Evolutionary conservation across 306 rosid genomes (phyloP).

Genomic region (Betula pendula): DNA sequence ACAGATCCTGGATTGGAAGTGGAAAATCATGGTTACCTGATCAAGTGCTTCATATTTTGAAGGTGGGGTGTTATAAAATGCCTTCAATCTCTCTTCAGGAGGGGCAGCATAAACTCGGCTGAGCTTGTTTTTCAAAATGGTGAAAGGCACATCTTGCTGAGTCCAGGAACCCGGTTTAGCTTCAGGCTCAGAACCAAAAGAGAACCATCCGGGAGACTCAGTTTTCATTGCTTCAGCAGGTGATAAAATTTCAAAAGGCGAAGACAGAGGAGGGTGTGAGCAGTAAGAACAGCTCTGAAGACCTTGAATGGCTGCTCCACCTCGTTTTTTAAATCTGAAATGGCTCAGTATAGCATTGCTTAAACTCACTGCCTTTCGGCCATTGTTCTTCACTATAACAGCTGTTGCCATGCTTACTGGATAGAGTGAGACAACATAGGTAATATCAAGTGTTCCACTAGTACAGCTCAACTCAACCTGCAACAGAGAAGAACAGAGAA

Average conservation of each 20-base stretch:
- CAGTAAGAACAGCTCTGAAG: constrained; percentile 65
- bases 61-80: constrained; percentile 70
- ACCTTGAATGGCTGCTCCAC: constrained; percentile 78
- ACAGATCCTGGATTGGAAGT: background rate
- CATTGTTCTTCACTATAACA: constrained; percentile 64
- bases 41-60: constrained; percentile 86
- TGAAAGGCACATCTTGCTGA: constrained; percentile 62
- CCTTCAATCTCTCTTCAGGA: constrained; percentile 72
- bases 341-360: constrained; percentile 77
- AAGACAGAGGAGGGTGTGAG: constrained; percentile 68
- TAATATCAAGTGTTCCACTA: constrained; percentile 55
- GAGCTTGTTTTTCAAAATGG: constrained; percentile 77
- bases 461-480: constrained; percentile 57
- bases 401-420: constrained; percentile 94
- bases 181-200: constrained; percentile 59
- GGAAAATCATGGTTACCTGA: constrained; percentile 55
- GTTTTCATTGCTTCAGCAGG: constrained; percentile 67
- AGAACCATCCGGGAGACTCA: constrained; percentile 54
- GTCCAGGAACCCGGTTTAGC: constrained; percentile 68
- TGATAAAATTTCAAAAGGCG: constrained; percentile 70
- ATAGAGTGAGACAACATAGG: constrained; percentile 73
- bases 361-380: constrained; percentile 56
- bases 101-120: constrained; percentile 90
- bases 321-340: constrained; percentile 66
- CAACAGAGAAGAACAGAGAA: background rate